phyloP scores from a whole-genome alignment of 495 filamentous ascomycete genomes.

The Annulohypoxylon maeteangense region DNA sequence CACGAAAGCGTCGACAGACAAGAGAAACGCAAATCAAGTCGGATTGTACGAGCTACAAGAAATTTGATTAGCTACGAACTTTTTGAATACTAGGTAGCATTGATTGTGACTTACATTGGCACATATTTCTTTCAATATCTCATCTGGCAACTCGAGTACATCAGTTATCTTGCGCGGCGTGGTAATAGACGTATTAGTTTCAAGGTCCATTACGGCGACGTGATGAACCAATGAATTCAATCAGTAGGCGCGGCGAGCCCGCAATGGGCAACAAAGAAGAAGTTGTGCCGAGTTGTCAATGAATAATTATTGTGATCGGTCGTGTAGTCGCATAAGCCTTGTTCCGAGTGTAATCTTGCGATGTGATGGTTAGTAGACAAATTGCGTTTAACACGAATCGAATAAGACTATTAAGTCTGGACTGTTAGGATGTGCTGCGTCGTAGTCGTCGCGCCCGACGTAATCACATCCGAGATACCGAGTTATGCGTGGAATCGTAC shows the following conservation, averaged over 20 bases:
- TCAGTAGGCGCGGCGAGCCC: background rate
- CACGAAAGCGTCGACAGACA: conserved; percentile 65
- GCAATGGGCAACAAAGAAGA: background rate
- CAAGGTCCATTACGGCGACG: conserved; percentile 15
- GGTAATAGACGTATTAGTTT: background rate
- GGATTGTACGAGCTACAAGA: conserved; percentile 48
- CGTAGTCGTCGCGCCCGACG: background rate
- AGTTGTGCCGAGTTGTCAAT: conserved; percentile 4
- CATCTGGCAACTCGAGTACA: conserved; percentile 60
- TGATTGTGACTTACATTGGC: conserved; percentile 51
- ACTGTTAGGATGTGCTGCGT: background rate
- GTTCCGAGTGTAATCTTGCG: background rate
- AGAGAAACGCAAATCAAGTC: conserved; percentile 66
- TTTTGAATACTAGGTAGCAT: background rate
- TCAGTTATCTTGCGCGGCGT: conserved; percentile 9
- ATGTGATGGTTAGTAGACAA: background rate
- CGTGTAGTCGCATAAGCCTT: background rate
- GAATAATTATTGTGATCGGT: background rate
- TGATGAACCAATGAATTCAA: background rate
- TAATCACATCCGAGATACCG: background rate
- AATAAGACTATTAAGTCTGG: background rate
- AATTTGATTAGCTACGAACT: conserved; percentile 23
- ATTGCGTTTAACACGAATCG: background rate
- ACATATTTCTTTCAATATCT: conserved; percentile 64
- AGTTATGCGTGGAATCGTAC: background rate